Percentiles rank a stretch among this genome's conserved stretches.
Conservation (phyloP, 1,284 basidiomycete genomes). For the Moniliophthora roreri region DNA sequence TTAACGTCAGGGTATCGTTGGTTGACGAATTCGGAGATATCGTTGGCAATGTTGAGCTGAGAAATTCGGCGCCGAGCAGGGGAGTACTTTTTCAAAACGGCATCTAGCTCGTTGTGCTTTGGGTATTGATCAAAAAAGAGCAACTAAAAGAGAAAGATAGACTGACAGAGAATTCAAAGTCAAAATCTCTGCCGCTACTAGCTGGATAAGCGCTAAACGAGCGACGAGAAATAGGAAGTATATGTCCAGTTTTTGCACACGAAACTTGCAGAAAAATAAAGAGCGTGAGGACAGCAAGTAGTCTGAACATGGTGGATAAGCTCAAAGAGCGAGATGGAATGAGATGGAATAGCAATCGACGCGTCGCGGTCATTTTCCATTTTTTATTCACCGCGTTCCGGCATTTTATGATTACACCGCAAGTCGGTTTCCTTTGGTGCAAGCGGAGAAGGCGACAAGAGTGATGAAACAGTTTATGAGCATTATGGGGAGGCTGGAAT, state of each 20-base stretch:
- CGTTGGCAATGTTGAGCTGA: slow-evolving; percentile 3
- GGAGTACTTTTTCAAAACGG: slow-evolving; percentile 4
- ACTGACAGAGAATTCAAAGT: slow-evolving; percentile 4
- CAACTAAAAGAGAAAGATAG: neutral
- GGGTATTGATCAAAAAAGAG: neutral
- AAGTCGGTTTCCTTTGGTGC: too few species aligned
- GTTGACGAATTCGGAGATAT: slow-evolving; percentile 7
- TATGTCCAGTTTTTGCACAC: neutral
- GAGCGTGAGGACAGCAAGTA: neutral
- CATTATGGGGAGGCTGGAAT: too few species aligned
- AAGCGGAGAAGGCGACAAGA: too few species aligned
- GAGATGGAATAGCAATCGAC: slow-evolving; percentile 13
- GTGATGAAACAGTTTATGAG: too few species aligned
- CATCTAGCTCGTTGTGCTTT: slow-evolving; percentile 5
- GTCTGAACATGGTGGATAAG: slow-evolving; percentile 1
- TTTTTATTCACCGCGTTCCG: too few species aligned
- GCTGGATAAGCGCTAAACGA: neutral
- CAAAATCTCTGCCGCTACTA: slow-evolving; percentile 1
- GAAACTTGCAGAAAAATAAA: neutral
- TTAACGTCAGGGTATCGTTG: slow-evolving; percentile 19
- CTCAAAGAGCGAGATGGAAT: slow-evolving; percentile 1
- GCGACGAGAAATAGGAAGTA: slow-evolving; percentile 9
- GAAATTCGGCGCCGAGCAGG: neutral
- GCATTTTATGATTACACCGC: too few species aligned
- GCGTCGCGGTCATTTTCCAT: neutral